phyloP scores from a whole-genome alignment of 305 asterid species.

The Plantago coronopus region DNA sequence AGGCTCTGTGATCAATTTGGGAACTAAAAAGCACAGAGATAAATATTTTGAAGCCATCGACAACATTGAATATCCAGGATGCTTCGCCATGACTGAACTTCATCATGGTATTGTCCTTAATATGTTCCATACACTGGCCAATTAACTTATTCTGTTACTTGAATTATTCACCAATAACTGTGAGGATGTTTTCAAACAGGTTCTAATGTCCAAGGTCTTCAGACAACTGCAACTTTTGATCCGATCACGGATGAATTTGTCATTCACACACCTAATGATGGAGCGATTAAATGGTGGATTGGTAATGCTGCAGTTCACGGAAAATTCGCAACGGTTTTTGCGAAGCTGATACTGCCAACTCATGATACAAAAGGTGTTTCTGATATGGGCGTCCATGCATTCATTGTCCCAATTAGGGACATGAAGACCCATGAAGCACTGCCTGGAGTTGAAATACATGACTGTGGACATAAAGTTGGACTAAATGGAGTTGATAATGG shows the following conservation, averaged over 20 bases:
- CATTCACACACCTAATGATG: constrained; percentile 86
- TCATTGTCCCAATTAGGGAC: constrained; percentile 87
- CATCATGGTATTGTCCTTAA: constrained; percentile 66
- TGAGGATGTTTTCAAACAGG: constrained; percentile 40
- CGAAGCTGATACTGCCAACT: constrained; percentile 74
- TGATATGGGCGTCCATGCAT: constrained; percentile 97
- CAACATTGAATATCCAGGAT: constrained; percentile 77
- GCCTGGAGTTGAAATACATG: constrained; percentile 85
- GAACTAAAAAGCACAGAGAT: constrained; percentile 85
- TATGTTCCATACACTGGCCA: background rate
- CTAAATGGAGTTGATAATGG: constrained; percentile 95
- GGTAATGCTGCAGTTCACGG: constrained; percentile 99
- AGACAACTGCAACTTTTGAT: constrained; percentile 81
- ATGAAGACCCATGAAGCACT: constrained; percentile 59
- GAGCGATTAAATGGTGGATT: constrained; percentile 99
- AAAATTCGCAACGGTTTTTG: constrained; percentile 91
- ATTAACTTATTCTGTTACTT: background rate
- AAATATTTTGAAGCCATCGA: constrained; percentile 79
- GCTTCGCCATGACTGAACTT: constrained; percentile 98
- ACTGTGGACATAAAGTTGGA: constrained; percentile 94
- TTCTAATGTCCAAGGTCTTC: constrained; percentile 95
- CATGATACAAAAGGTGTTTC: constrained; percentile 64
- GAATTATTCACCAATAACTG: background rate
- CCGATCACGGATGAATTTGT: constrained; percentile 73
- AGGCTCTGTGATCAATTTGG: constrained; percentile 96